Conservation (phyloP, 495 filamentous ascomycete species). For the Aspergillus affinis region DNA sequence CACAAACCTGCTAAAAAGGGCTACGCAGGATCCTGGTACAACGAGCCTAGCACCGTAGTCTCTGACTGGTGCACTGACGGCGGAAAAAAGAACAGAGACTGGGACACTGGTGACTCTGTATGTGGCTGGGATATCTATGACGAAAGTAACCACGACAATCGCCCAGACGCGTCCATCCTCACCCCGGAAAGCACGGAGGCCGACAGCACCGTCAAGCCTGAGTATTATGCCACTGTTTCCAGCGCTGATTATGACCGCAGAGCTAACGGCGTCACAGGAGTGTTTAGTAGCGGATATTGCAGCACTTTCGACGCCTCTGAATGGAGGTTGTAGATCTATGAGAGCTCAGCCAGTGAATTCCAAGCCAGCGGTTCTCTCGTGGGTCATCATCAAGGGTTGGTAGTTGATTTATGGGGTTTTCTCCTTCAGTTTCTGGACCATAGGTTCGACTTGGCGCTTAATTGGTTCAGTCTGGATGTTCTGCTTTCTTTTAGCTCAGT, state of each 20-base stretch:
- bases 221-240: neutral
- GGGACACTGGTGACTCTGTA: too few relatives aligned
- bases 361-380: neutral
- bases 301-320: neutral
- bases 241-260: neutral
- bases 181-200: neutral
- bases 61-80: neutral
- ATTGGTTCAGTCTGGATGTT: too few relatives aligned
- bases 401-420: neutral
- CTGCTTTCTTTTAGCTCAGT: neutral
- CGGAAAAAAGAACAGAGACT: too few relatives aligned
- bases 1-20: neutral
- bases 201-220: neutral
- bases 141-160: too few relatives aligned
- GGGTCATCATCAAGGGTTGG: neutral
- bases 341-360: neutral
- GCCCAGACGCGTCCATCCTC: too few relatives aligned
- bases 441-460: too few relatives aligned
- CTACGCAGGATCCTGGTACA: neutral
- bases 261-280: neutral
- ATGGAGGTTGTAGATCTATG: neutral
- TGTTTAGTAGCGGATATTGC: neutral
- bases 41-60: neutral
- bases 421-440: too few relatives aligned
- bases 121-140: too few relatives aligned